Evolutionary conservation across 768 basidiomycete species (phyloP), one percentile per base, ranked within the genome.

Genomic region (Amanita rimosa): DNA sequence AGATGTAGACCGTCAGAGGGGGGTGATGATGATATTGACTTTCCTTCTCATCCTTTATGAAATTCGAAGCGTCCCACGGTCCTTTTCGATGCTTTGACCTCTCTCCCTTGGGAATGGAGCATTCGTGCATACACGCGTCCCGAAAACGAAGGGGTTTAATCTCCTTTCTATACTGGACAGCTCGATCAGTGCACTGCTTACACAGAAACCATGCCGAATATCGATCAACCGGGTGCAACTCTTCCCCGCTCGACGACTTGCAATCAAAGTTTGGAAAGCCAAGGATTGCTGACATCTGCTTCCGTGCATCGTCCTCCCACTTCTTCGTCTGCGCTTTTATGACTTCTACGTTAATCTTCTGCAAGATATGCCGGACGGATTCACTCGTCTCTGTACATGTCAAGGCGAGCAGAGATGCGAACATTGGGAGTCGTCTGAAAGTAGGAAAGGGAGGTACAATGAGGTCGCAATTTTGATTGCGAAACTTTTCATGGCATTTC

Each of bases 31-130:
- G 22, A 36, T 17, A 36, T 14, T 14, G 7, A 22, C 48, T 29
- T 16, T 37, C 49, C 49, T 44, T 50, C 10, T 50, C 49, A 14
- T 50, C 42, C 37, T 33, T 44, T 17, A 50, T 43, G 34, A 50
- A 50, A 14, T 8, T 38, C 7, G 49, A 50, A 1, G 43, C 35
- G 33, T 44, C 24, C 49, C 49, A 50, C 1, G 34, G 14, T 24
- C 27, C 8, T 5, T 22, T 36, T 46, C 34, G 14, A 6, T 21
- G 7, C n/a, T 8, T 31, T 13, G 31, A 10, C 44, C 11, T 35
- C 19, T 33, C 5, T 21, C n/a, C 26, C 26, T n/a, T 38, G 42
- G 26, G 21, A 22, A 35, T 10, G 3, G 3, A 16, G 27, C 49
- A 50, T 26, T 50, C 42, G 22, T 50, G 49, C 19, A 14, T 8